Evolutionary conservation across 495 filamentous ascomycete species (phyloP).

Genomic region (Saxophila tyrrhenica): DNA sequence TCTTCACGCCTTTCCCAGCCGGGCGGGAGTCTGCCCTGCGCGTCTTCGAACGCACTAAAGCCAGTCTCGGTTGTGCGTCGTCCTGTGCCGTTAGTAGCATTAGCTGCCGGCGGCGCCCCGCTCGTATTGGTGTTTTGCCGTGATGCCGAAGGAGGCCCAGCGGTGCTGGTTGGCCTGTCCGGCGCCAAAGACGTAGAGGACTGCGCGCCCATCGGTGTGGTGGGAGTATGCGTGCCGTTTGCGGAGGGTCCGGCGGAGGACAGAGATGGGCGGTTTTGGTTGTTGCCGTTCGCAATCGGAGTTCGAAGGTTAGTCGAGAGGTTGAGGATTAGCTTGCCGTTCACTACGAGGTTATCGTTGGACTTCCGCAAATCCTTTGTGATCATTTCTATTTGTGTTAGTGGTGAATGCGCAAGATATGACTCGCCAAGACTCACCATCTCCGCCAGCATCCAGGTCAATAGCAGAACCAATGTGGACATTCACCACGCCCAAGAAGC

Average conservation of each 20-base stretch:
- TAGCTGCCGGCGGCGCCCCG: conserved; percentile 14
- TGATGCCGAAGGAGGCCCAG: conserved; percentile 3
- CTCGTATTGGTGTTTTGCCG: conserved; percentile 9
- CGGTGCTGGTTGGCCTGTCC: conserved; percentile 16
- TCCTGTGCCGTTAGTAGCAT: conserved; percentile 3
- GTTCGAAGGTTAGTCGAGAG: conserved; percentile 74
- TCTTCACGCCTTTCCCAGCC: conserved; percentile 97
- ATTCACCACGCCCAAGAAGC: conserved; percentile 95
- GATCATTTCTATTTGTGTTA: conserved; percentile 61
- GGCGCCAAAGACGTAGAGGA: conserved; percentile 25
- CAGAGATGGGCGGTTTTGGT: conserved; percentile 22
- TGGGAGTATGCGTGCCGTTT: conserved; percentile 21
- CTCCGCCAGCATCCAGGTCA: conserved; percentile 75
- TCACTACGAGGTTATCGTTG: conserved; percentile 92
- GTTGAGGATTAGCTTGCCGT: conserved; percentile 94
- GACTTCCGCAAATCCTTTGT: conserved; percentile 98
- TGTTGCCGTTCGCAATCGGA: conserved; percentile 32
- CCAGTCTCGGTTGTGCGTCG: conserved; percentile 28
- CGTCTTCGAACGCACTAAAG: conserved; percentile 90
- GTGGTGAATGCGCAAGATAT: background rate
- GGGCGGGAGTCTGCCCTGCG: conserved; percentile 78
- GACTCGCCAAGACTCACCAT: conserved; percentile 51
- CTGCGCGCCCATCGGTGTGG: conserved; percentile 22
- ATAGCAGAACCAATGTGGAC: conserved; percentile 88
- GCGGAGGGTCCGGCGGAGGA: conserved; percentile 24